These are phyloP conservation scores for Diaporthe sp. DNA, from an alignment of 2,329 filamentous ascomycete species.

Conservation along the genomic window DNA sequence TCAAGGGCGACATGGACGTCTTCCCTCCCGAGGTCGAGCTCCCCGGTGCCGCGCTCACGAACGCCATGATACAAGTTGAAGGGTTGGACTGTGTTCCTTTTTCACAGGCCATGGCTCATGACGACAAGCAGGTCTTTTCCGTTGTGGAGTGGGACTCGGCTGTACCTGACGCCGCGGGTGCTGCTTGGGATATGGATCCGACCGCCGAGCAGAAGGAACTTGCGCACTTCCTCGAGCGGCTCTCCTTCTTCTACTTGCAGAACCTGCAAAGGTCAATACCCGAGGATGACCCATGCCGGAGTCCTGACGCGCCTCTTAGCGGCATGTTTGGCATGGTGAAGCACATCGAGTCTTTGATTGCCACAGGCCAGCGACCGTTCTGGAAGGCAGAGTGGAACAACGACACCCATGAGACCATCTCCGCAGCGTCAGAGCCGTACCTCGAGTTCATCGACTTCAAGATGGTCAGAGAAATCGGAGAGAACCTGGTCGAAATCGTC, in stretches of 20 bases:
- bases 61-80: conserved; percentile 7
- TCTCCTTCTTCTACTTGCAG: not conserved
- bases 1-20: conserved; percentile 21
- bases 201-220: not conserved
- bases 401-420: not conserved
- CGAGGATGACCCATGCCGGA: not conserved
- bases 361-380: not conserved
- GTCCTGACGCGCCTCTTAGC: not conserved
- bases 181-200: not conserved
- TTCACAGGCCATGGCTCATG: not conserved
- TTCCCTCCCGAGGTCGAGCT: conserved; percentile 8
- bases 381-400: conserved; percentile 2
- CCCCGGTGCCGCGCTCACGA: not conserved
- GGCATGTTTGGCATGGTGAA: not conserved
- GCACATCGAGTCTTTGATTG: not conserved
- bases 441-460: not conserved
- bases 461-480: not conserved
- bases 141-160: not conserved
- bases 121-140: conserved; percentile 1
- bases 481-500: not conserved
- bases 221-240: not conserved
- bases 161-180: not conserved
- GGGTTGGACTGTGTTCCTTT: not conserved
- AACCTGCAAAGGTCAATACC: not conserved
- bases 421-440: not conserved